A percentile compares a stretch with the other conserved stretches of the same genome.
These are phyloP conservation scores for Colletotrichum sojae DNA, from an alignment of 2,329 filamentous ascomycete species.

Conservation along the genomic window DNA sequence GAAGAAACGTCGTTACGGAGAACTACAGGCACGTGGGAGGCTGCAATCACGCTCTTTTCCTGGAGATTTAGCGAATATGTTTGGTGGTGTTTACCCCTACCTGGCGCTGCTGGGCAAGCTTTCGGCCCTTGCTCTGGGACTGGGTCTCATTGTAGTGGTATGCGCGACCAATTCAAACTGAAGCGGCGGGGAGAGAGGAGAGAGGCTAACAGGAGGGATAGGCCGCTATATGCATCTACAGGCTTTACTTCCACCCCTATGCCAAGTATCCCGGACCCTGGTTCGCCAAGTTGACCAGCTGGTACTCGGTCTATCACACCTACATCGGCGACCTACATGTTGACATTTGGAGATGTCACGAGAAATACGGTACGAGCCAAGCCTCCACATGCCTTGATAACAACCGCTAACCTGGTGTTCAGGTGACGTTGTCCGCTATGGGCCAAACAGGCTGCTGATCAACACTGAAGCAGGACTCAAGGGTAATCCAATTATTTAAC, in stretches of 20 bases:
- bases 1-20: background rate
- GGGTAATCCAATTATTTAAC: background rate
- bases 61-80: conserved; percentile 1
- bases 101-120: conserved; percentile 12
- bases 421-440: conserved; percentile 28
- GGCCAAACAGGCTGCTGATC: conserved; percentile 17
- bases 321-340: conserved; percentile 26
- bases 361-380: conserved; percentile 10
- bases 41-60: background rate
- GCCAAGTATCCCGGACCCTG: conserved; percentile 28
- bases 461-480: conserved; percentile 22
- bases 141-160: background rate
- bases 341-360: conserved; percentile 32
- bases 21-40: background rate
- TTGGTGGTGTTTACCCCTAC: background rate
- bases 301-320: conserved; percentile 23
- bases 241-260: conserved; percentile 25
- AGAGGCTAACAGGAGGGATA: background rate
- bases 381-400: accelerated
- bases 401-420: background rate
- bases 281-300: conserved; percentile 25
- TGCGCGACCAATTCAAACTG: background rate
- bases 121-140: background rate
- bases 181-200: background rate
- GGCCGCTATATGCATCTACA: conserved; percentile 9